phyloP scores from a whole-genome alignment of 306 rosid species.

The Ammopiptanthus mongolicus region DNA sequence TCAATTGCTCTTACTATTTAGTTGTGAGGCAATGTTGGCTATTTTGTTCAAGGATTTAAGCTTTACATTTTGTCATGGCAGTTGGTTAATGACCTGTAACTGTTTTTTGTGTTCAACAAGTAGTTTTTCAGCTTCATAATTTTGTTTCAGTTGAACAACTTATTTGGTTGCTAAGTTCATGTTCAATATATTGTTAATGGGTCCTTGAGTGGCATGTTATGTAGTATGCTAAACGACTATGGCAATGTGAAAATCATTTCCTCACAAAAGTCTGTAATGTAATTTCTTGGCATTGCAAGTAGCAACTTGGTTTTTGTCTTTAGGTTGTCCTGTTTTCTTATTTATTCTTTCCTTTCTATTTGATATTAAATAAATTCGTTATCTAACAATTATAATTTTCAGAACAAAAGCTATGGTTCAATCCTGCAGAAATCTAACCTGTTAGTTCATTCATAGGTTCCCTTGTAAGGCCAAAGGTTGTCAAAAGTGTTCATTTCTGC shows the following conservation, averaged over 20 bases:
- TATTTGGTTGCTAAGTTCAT: background rate
- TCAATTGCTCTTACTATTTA: background rate
- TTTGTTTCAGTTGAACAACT: background rate
- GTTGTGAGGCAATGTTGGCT: background rate
- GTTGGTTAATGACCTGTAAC: background rate
- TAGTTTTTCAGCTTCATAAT: background rate
- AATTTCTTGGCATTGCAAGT: background rate
- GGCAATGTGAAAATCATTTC: background rate
- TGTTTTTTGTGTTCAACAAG: background rate
- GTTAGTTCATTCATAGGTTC: slow-evolving; percentile 56
- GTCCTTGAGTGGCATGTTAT: slow-evolving; percentile 1
- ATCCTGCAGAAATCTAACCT: slow-evolving; percentile 10
- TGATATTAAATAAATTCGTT: background rate
- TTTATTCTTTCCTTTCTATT: background rate
- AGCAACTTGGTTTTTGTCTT: background rate
- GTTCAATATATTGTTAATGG: background rate
- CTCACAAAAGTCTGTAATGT: background rate
- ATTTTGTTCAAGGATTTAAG: background rate
- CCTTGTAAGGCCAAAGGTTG: slow-evolving; percentile 97
- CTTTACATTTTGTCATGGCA: background rate
- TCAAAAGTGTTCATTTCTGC: slow-evolving; percentile 94
- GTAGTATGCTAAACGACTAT: background rate
- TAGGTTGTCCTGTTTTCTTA: background rate
- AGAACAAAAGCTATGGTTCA: background rate
- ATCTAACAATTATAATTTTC: background rate